phyloP scores from a whole-genome alignment of 2,329 filamentous ascomycete genomes.

The Colletotrichum cordylinicola region DNA sequence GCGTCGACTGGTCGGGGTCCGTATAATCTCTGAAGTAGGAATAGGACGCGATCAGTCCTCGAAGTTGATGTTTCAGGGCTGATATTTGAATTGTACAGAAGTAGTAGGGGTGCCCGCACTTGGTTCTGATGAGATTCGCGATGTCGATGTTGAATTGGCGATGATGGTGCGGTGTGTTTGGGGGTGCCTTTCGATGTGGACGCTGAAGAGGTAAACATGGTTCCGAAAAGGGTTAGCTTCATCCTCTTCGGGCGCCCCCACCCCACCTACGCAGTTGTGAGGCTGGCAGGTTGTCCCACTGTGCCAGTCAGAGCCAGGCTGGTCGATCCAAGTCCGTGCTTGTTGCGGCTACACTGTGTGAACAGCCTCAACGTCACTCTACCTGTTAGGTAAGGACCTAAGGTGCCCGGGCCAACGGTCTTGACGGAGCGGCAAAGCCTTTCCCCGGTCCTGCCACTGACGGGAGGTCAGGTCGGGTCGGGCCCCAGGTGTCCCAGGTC shows the following conservation, averaged over 20 bases:
- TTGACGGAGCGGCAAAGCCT: neutral
- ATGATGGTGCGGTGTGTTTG: constrained; percentile 5
- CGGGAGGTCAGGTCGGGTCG: no score
- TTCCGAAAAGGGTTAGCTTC: constrained; percentile 27
- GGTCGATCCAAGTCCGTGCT: neutral
- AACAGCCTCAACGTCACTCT: neutral
- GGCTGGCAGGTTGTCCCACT: neutral
- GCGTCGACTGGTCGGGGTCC: neutral
- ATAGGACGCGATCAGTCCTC: neutral
- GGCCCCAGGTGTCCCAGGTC: neutral
- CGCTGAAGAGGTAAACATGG: constrained; percentile 32
- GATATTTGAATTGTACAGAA: neutral
- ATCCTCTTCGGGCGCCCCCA: neutral
- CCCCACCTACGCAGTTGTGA: neutral
- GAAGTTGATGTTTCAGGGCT: no score
- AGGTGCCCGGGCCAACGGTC: no score
- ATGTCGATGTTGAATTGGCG: neutral
- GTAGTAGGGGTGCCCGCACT: neutral
- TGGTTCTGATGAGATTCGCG: neutral
- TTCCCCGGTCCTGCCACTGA: neutral
- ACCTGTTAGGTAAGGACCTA: neutral
- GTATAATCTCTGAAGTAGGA: neutral
- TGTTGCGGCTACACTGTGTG: neutral
- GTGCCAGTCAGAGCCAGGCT: neutral
- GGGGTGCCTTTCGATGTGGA: neutral